Evolutionary conservation across 2,329 filamentous ascomycete species (phyloP), one percentile per base, ranked within the genome.

Genomic region (Claviceps sp.): DNA sequence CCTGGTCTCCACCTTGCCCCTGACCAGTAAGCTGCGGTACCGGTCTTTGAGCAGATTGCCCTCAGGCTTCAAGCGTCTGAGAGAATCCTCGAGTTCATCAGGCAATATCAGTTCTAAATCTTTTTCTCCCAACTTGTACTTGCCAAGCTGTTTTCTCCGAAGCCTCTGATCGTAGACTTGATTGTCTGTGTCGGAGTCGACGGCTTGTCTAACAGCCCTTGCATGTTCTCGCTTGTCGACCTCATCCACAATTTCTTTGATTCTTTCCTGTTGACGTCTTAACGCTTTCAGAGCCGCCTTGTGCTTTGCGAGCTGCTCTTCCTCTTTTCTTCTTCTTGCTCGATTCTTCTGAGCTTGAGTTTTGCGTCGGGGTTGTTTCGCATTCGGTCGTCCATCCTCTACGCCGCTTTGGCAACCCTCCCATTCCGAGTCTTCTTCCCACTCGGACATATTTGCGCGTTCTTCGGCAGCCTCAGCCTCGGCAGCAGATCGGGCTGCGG

Each of bases 31-130:
- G 66, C 81, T 97, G 56, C 93, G 77, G 73, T 95, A 97, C 49
- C 93, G 79, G 63, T 98, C 93, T 59, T 88, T 88, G 59, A 98
- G 74, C 41, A 96, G 72, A 64, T 96, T 97, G n/a, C 93, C 93
- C 68, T 98, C 93, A 0, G 93, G 93, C 68, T 91, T 95, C 58
- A 95, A 70, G 63, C 89, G 69, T 63, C 93, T 70, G 62, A 96
- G 70, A 48, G 88, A 84, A 63, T 95, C 80, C 68, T 95, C 77
- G 62, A 93, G 68, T 72, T 98, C 81, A 69, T 97, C 82, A 42
- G 88, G 78, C 55, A 96, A 68, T 55, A 96, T 76, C 60, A 96
- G 67, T 68, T 96, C 82, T 61, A 97, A 72, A 56, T 87, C 74
- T 65, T 86, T 86, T 63, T 93, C 84, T 0, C 88, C 89, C 45